Evolutionary conservation across 2,329 filamentous ascomycete genomes (phyloP), one percentile per base, ranked within the genome.

Genomic region (Lachnellula suecica): DNA sequence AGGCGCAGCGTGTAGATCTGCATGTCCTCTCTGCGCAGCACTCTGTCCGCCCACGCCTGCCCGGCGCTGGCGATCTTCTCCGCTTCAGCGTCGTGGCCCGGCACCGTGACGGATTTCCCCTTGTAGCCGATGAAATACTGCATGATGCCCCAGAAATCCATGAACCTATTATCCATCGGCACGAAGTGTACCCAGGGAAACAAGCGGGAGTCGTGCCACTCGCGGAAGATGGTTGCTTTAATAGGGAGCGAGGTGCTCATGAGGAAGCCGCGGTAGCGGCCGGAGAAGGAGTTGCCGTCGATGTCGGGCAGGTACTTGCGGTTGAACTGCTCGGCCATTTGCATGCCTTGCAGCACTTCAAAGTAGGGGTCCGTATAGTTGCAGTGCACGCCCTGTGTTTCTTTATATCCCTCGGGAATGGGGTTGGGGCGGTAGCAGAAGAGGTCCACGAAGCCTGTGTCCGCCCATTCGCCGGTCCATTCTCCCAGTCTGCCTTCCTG

Each of bases 151-250:
- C 83, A 91, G 63, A 88, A 82, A 65, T 92, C 89, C 38, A 80
- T 72, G 62, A 85, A 91, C 1, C 85, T 80, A 63, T 82, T 88
- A 65, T 91, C 87, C 83, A 94, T 88, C 4, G 89, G 89, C 2
- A 92, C 85, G 61, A 90, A 93, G 69, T 94, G 89, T 63, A 84
- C 82, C 89, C 89, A 94, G 0, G 88, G 78, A 2, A 90, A 73
- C 1, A 94, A 73, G 1, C 89, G 78, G 42, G 78, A 79, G 66
- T 92, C 89, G 64, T 92, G 89, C 89, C 89, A 94, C 68, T 94
- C 89, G 8, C 81, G 78, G 71, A 85, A 94, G 25, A 93, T 73
- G 0, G 89, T 91, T 1, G 87, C 82, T 72, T 93, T 94, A 71
- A 94, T 82, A 0, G 87, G 87, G 4, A 92, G 69, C 2, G 80